Conservation (phyloP, 805 yeast species). For the Spathaspora boniae region DNA sequence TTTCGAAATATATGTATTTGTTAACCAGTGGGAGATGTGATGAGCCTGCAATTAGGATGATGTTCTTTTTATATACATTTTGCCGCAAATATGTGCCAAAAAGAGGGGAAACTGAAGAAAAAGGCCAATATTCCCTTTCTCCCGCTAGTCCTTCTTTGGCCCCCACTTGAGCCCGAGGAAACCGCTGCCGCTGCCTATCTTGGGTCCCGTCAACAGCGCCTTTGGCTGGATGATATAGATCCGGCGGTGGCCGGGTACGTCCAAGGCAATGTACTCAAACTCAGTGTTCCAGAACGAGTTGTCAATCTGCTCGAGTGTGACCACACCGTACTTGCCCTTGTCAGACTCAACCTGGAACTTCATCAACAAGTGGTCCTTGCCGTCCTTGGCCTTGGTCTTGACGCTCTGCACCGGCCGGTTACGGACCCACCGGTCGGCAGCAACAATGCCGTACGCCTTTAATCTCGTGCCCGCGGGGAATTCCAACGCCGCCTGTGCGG, state of each 20-base stretch:
- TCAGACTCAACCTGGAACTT: conserved; percentile 81
- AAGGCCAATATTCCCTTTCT: conserved; percentile 3
- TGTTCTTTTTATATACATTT: background rate
- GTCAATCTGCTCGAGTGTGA: conserved; percentile 77
- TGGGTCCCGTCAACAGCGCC: conserved; percentile 40
- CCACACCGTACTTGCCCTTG: conserved; percentile 58
- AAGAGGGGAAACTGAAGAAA: conserved; percentile 1
- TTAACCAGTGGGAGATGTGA: too few relatives aligned
- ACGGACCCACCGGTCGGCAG: conserved; percentile 78
- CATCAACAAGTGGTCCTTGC: conserved; percentile 79
- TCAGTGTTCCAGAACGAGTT: conserved; percentile 63
- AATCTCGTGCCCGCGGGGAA: conserved; percentile 56
- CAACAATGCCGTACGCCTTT: conserved; percentile 78
- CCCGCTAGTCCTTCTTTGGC: conserved; percentile 50
- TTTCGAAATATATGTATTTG: too few relatives aligned
- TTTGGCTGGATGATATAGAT: conserved; percentile 67
- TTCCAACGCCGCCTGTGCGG: conserved; percentile 55
- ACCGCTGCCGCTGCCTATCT: conserved; percentile 41
- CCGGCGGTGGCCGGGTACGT: conserved; percentile 67
- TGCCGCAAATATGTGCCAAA: conserved; percentile 1
- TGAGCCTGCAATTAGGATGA: too few relatives aligned
- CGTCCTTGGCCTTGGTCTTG: conserved; percentile 65
- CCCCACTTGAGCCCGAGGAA: conserved; percentile 89
- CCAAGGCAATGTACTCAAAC: conserved; percentile 69
- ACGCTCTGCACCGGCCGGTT: conserved; percentile 77